Evolutionary conservation across 768 basidiomycete species (phyloP).

Genomic region (Xerocomellus chrysenteron): DNA sequence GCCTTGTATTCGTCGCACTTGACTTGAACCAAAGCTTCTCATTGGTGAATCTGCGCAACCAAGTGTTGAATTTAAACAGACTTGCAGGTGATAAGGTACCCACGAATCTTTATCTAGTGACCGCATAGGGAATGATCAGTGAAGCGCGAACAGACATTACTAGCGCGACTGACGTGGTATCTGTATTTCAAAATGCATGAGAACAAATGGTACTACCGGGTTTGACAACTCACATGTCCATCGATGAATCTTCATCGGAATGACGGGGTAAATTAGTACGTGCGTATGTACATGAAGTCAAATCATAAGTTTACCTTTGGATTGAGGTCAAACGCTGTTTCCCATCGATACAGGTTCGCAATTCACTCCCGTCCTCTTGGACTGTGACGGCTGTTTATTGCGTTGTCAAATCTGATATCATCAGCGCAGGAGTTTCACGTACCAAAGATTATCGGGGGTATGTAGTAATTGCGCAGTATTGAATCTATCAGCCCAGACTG

Average conservation of each 20-base stretch:
- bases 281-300: neutral
- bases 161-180: constrained; percentile 40
- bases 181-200: constrained; percentile 26
- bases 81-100: constrained; percentile 7
- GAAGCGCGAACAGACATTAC: neutral
- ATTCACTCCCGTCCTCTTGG: constrained; percentile 42
- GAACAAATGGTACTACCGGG: neutral
- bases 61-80: neutral
- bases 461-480: constrained; percentile 59
- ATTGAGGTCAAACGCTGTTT: constrained; percentile 72
- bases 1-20: constrained; percentile 14
- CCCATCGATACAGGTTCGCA: constrained; percentile 64
- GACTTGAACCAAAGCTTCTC: constrained; percentile 40
- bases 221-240: constrained; percentile 46
- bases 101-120: constrained; percentile 42
- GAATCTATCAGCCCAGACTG: constrained; percentile 66
- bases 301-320: constrained; percentile 40
- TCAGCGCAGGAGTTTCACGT: constrained; percentile 8
- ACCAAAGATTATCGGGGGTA: constrained; percentile 71
- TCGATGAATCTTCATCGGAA: constrained; percentile 46
- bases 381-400: constrained; percentile 36
- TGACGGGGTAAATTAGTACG: neutral
- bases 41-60: constrained; percentile 27
- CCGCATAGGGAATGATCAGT: constrained; percentile 3
- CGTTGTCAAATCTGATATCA: neutral